phyloP scores from a whole-genome alignment of 768 basidiomycete genomes.

The Hypsizygus marmoreus region DNA sequence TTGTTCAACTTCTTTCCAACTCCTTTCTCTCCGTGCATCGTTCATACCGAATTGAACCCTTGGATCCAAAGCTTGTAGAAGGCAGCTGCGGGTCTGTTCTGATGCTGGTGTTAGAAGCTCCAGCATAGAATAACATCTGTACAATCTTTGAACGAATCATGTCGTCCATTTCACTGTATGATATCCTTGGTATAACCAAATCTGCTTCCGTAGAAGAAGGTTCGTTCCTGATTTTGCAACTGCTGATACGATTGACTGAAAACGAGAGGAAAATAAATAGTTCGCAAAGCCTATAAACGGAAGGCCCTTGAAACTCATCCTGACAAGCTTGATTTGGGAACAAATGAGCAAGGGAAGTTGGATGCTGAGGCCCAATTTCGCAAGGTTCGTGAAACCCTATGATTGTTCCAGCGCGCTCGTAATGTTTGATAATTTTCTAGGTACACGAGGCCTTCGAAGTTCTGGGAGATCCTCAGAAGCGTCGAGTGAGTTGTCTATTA shows the following conservation, averaged over 20 bases:
- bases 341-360: slow-evolving; percentile 51
- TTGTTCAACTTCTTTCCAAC: background rate
- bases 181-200: slow-evolving; percentile 46
- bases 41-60: no score
- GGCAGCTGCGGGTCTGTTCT: no score
- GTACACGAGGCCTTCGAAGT: slow-evolving; percentile 65
- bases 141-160: slow-evolving; percentile 21
- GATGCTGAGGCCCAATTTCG: slow-evolving; percentile 61
- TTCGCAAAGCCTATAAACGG: slow-evolving; percentile 67
- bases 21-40: no score
- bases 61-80: no score
- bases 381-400: slow-evolving; percentile 42
- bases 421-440: slow-evolving; percentile 33
- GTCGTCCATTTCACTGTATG: slow-evolving; percentile 37
- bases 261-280: slow-evolving; percentile 33
- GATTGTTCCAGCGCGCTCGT: slow-evolving; percentile 2
- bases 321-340: slow-evolving; percentile 62
- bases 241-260: no score
- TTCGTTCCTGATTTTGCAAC: slow-evolving; percentile 31
- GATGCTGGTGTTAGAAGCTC: no score
- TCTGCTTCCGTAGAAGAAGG: slow-evolving; percentile 55
- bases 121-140: no score
- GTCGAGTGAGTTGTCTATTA: slow-evolving; percentile 42
- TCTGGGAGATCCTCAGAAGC: slow-evolving; percentile 54
- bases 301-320: slow-evolving; percentile 74